A percentile compares a stretch with the other conserved stretches of the same genome.
Evolutionary conservation across 1,284 basidiomycete species (phyloP).

Genomic region (Ganoderma sinense): DNA sequence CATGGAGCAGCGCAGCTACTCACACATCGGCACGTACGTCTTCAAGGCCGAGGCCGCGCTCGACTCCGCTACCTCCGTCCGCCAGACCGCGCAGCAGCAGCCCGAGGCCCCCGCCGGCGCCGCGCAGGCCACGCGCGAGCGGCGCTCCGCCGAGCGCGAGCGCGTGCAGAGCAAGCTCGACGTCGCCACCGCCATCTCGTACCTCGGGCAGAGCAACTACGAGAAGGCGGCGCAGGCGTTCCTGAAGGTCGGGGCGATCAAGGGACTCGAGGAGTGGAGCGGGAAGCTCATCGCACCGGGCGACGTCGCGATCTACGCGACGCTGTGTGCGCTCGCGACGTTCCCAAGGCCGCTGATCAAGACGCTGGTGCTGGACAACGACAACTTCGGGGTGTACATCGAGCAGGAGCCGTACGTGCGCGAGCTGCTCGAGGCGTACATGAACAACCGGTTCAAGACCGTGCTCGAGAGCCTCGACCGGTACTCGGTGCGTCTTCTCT

Average conservation of each 20-base stretch:
- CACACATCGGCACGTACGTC: slow-evolving; percentile 85
- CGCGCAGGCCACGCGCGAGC: slow-evolving; percentile 37
- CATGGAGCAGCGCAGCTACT: slow-evolving; percentile 84
- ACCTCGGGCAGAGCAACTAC: slow-evolving; percentile 75
- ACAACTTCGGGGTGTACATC: slow-evolving; percentile 77
- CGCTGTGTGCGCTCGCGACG: slow-evolving; percentile 81
- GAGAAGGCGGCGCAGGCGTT: slow-evolving; percentile 80
- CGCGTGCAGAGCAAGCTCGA: slow-evolving; percentile 81
- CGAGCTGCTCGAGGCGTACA: slow-evolving; percentile 84
- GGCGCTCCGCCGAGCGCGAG: slow-evolving; percentile 62
- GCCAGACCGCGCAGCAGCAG: slow-evolving; percentile 22
- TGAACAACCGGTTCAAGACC: slow-evolving; percentile 82
- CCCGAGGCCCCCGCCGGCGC: slow-evolving; percentile 40
- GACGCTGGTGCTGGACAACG: slow-evolving; percentile 71
- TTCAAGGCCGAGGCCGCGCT: slow-evolving; percentile 92
- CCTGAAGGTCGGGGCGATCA: slow-evolving; percentile 70
- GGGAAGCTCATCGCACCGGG: slow-evolving; percentile 77
- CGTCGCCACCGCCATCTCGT: slow-evolving; percentile 76
- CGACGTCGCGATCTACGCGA: slow-evolving; percentile 87
- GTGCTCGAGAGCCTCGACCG: slow-evolving; percentile 77
- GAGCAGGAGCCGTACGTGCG: slow-evolving; percentile 88
- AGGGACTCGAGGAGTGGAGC: slow-evolving; percentile 74
- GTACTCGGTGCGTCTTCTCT: slow-evolving; percentile 66
- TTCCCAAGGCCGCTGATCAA: slow-evolving; percentile 77
- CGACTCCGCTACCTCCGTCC: slow-evolving; percentile 57